A percentile compares a stretch with the other conserved stretches of the same genome.
Evolutionary conservation across 2,329 filamentous ascomycete genomes (phyloP).

Genomic region (Ceratocystis albifundus): DNA sequence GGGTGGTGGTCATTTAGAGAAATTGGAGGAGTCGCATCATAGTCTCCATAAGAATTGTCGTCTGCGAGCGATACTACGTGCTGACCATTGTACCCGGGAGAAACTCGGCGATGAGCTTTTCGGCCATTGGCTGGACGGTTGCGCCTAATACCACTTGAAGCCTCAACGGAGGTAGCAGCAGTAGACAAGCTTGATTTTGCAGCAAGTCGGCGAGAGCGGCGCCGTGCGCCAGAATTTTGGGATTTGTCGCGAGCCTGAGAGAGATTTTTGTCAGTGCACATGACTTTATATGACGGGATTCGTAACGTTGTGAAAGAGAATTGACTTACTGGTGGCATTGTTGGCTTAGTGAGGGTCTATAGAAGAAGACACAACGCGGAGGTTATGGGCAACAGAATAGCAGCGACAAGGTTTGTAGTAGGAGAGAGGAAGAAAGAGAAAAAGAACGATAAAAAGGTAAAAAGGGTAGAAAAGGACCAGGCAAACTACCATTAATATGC

Average conservation of each 20-base stretch:
- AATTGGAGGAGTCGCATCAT: conserved; percentile 9
- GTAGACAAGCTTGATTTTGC: neutral
- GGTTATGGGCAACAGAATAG: neutral
- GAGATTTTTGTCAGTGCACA: neutral
- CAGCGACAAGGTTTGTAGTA: neutral
- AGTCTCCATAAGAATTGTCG: neutral
- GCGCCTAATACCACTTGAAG: conserved; percentile 4
- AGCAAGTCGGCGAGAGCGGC: conserved; percentile 19
- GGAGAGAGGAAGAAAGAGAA: neutral
- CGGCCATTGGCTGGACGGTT: neutral
- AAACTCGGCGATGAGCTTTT: neutral
- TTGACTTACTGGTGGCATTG: neutral
- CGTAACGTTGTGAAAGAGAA: neutral
- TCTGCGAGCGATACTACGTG: neutral
- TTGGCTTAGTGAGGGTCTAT: neutral
- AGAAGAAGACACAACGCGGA: neutral
- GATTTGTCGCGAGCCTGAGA: conserved; percentile 14
- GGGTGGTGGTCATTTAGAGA: neutral
- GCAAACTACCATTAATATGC: no score
- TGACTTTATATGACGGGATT: conserved; percentile 4
- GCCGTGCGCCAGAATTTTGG: neutral
- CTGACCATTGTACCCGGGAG: neutral
- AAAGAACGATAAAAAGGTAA: neutral
- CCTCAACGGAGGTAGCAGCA: neutral
- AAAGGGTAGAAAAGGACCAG: neutral